A percentile compares a stretch with the other conserved stretches of the same genome.
These are phyloP conservation scores for Kondoa subrosea DNA, from an alignment of 768 basidiomycete species.

Conservation along the genomic window DNA sequence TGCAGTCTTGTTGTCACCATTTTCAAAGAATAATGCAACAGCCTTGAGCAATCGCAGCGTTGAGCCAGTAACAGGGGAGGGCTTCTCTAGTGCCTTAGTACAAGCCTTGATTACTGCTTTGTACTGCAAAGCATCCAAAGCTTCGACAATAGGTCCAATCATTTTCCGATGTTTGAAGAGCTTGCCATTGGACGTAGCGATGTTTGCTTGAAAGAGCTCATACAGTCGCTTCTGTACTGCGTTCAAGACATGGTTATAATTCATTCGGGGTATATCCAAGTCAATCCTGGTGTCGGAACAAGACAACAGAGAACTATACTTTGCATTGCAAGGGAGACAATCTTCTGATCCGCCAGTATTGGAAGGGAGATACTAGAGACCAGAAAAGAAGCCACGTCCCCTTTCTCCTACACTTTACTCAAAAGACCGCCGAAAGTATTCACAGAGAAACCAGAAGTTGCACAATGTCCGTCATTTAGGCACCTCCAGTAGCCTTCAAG, in stretches of 20 bases:
- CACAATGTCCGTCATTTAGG: background rate
- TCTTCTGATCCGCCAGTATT: too few relatives aligned
- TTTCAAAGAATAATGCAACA: background rate
- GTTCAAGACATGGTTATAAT: background rate
- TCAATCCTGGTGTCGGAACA: background rate
- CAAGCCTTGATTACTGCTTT: background rate
- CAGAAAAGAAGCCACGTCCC: too few relatives aligned
- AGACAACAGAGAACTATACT: background rate
- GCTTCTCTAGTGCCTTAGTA: conserved; percentile 7
- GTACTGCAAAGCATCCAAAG: background rate
- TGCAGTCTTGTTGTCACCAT: background rate
- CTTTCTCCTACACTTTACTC: too few relatives aligned
- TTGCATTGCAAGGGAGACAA: background rate
- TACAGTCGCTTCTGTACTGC: background rate
- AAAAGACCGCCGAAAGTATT: too few relatives aligned
- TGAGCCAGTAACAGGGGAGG: background rate
- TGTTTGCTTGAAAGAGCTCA: background rate
- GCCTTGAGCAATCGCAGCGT: background rate
- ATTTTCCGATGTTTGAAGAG: background rate
- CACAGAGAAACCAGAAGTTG: background rate
- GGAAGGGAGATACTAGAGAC: too few relatives aligned
- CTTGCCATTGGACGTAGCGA: background rate
- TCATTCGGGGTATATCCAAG: background rate
- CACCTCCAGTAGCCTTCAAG: background rate
- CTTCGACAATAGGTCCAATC: background rate